Evolutionary conservation across 176 grass and related monocot genomes (phyloP).

Genomic region (Carex myosuroides): DNA sequence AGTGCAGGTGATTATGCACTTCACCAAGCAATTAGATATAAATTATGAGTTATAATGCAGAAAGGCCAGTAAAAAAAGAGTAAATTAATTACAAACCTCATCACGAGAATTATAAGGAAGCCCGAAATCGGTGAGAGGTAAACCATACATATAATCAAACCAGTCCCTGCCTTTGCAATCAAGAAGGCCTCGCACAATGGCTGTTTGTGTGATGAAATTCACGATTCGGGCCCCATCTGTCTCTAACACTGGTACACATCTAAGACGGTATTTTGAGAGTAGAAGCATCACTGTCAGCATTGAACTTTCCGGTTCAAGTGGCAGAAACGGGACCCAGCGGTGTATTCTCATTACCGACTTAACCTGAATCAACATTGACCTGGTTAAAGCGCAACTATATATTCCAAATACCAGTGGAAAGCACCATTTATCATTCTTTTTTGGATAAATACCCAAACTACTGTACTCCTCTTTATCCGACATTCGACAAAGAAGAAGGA

Average conservation of each 20-base stretch:
- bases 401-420: background rate
- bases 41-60: background rate
- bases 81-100: conserved; percentile 52
- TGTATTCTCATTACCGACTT: conserved; percentile 59
- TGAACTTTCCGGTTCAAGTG: conserved; percentile 53
- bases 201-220: conserved; percentile 92
- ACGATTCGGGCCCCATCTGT: conserved; percentile 50
- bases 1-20: background rate
- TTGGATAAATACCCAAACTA: background rate
- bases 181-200: conserved; percentile 70
- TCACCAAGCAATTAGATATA: conserved; percentile 8
- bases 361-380: conserved; percentile 38
- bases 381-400: conserved; percentile 1
- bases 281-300: conserved; percentile 81
- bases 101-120: conserved; percentile 90
- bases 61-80: background rate
- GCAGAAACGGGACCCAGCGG: conserved; percentile 66
- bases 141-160: conserved; percentile 81
- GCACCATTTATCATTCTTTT: background rate
- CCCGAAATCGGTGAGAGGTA: conserved; percentile 71
- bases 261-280: conserved; percentile 93
- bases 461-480: background rate
- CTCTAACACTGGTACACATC: conserved; percentile 83
- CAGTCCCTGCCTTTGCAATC: conserved; percentile 92
- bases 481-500: background rate